phyloP scores from a whole-genome alignment of 257 asterid species.

The Eucommia ulmoides region DNA sequence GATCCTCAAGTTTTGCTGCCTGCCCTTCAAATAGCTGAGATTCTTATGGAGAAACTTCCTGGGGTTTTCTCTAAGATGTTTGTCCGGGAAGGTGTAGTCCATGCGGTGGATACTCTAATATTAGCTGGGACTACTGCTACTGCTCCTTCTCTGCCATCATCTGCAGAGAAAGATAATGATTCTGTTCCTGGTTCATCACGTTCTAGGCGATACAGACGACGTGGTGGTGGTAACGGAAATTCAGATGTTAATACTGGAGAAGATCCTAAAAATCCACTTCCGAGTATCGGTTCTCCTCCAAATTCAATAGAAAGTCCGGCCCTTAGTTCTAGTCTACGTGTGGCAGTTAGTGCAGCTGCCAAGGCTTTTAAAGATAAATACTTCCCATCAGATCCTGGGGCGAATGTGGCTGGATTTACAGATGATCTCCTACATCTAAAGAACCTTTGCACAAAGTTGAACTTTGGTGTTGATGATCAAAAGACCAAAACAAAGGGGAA shows the following conservation, averaged over 20 bases:
- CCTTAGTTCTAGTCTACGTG: slow-evolving; percentile 48
- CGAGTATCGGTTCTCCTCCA: slow-evolving; percentile 37
- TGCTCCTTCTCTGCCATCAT: slow-evolving; percentile 39
- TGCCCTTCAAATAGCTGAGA: slow-evolving; percentile 92
- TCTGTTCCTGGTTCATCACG: slow-evolving; percentile 74
- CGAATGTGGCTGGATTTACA: slow-evolving; percentile 53
- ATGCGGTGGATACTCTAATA: slow-evolving; percentile 78
- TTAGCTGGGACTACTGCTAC: slow-evolving; percentile 29
- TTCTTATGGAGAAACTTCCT: slow-evolving; percentile 95
- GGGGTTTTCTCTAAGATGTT: slow-evolving; percentile 82
- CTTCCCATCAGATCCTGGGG: slow-evolving; percentile 64
- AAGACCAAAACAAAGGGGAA: slow-evolving; percentile 70
- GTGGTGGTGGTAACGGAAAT: slow-evolving; percentile 49
- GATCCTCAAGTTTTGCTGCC: slow-evolving; percentile 97
- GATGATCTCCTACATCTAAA: slow-evolving; percentile 80
- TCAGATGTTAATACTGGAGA: slow-evolving; percentile 47
- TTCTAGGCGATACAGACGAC: slow-evolving; percentile 70
- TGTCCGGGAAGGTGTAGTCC: slow-evolving; percentile 92
- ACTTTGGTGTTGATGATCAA: slow-evolving; percentile 46
- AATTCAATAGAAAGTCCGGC: slow-evolving; percentile 45
- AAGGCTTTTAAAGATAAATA: slow-evolving; percentile 80
- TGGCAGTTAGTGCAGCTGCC: slow-evolving; percentile 69
- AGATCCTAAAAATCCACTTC: slow-evolving; percentile 35
- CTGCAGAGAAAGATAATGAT: slow-evolving; percentile 71
- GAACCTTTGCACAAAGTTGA: slow-evolving; percentile 75